Percentiles rank a stretch among this genome's conserved stretches.
Evolutionary conservation across 2,329 filamentous ascomycete species (phyloP).

Genomic region (Hypoxylon sp.): DNA sequence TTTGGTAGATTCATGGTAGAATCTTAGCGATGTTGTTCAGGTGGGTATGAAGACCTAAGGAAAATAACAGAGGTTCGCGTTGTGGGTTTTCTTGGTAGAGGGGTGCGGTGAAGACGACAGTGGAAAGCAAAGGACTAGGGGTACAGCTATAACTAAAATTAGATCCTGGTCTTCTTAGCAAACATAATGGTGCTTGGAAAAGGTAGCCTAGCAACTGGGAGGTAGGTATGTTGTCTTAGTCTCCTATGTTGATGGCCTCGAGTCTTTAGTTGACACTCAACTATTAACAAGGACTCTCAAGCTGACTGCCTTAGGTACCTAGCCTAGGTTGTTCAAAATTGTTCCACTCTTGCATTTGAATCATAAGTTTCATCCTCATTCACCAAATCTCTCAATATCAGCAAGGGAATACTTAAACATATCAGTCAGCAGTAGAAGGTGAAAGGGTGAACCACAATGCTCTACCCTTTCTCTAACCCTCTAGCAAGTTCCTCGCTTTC

Average conservation of each 20-base stretch:
- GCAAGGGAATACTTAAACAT: neutral
- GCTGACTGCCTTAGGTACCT: neutral
- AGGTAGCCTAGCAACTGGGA: neutral
- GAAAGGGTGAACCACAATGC: neutral
- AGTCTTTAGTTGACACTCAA: neutral
- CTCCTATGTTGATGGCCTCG: neutral
- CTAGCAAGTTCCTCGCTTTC: no score
- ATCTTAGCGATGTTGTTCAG: neutral
- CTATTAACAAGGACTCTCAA: neutral
- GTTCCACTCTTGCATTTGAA: neutral
- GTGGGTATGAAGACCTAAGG: neutral
- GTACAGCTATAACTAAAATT: neutral
- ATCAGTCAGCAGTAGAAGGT: neutral
- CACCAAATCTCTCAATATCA: neutral
- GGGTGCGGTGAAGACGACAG: neutral
- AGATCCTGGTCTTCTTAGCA: no score
- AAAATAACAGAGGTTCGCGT: neutral
- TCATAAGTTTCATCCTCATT: neutral
- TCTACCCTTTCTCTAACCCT: no score
- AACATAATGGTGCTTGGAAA: neutral
- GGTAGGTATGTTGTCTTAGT: neutral
- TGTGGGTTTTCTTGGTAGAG: neutral
- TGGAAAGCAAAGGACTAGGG: neutral
- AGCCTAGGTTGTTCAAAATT: neutral
- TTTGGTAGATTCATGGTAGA: neutral